phyloP scores from a whole-genome alignment of 805 yeast genomes.

The Zygosaccharomyces rouxii region DNA sequence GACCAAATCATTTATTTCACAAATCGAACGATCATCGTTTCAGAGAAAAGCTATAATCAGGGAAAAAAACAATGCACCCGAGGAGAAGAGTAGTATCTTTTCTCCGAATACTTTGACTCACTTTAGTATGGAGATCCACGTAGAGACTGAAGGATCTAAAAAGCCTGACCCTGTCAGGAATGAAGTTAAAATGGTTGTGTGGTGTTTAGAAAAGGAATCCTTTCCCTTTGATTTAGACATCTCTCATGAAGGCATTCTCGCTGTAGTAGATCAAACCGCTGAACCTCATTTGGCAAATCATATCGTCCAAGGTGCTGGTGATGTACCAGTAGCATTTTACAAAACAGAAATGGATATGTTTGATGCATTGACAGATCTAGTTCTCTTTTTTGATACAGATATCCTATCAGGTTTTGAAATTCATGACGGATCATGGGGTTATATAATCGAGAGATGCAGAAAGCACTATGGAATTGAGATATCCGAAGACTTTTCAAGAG shows the following conservation, averaged over 20 bases:
- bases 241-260: constrained; percentile 38
- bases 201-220: constrained; percentile 51
- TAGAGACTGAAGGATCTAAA: constrained; percentile 45
- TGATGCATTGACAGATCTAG: constrained; percentile 48
- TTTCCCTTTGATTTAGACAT: constrained; percentile 35
- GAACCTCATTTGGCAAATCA: constrained; percentile 8
- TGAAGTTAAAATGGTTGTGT: constrained; percentile 54
- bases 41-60: constrained; percentile 27
- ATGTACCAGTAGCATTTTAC: constrained; percentile 39
- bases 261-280: constrained; percentile 14
- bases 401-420: constrained; percentile 82
- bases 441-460: constrained; percentile 61
- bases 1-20: constrained; percentile 39
- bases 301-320: constrained; percentile 16
- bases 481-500: constrained; percentile 58
- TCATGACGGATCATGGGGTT: constrained; percentile 85
- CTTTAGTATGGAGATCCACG: constrained; percentile 67
- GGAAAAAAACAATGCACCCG: constrained; percentile 9
- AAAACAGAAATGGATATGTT: constrained; percentile 58
- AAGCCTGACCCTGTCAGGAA: constrained; percentile 67
- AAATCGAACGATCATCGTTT: constrained; percentile 47
- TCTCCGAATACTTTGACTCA: constrained; percentile 48
- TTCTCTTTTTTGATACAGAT: constrained; percentile 76
- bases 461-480: constrained; percentile 47
- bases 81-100: constrained; percentile 37